Evolutionary conservation across 148 eudicot genomes (phyloP).

Genomic region (Rhododendron griersonianum): DNA sequence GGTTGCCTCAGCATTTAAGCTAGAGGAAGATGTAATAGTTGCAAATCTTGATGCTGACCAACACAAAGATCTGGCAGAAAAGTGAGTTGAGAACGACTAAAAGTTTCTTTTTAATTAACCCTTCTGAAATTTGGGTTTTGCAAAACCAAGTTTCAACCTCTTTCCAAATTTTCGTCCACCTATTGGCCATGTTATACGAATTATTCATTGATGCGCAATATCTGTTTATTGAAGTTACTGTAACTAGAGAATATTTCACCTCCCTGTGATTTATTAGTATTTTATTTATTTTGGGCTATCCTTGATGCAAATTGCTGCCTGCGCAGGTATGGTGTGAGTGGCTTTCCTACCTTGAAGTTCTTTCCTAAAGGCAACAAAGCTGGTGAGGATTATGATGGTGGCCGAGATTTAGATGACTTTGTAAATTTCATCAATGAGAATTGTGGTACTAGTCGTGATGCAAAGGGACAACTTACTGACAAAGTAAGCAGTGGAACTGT

Average conservation of each 20-base stretch:
- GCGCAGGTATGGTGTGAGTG: constrained; percentile 84
- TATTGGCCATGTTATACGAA: neutral
- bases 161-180: neutral
- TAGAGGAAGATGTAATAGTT: constrained; percentile 74
- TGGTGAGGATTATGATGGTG: constrained; percentile 94
- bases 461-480: constrained; percentile 69
- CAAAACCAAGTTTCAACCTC: neutral
- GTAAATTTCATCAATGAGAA: constrained; percentile 84
- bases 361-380: constrained; percentile 89
- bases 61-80: constrained; percentile 77
- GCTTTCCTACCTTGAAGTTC: constrained; percentile 87
- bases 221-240: neutral
- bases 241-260: neutral
- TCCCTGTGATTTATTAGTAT: neutral
- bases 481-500: constrained; percentile 32
- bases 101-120: neutral
- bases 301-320: constrained; percentile 14
- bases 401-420: constrained; percentile 75
- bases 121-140: neutral
- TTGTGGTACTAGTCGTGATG: constrained; percentile 87
- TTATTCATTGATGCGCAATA: neutral
- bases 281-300: neutral
- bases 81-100: constrained; percentile 38
- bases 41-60: constrained; percentile 95
- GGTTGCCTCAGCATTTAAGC: constrained; percentile 81